phyloP scores from a whole-genome alignment of 2,329 filamentous ascomycete genomes.

The Celoporthe dispersa region DNA sequence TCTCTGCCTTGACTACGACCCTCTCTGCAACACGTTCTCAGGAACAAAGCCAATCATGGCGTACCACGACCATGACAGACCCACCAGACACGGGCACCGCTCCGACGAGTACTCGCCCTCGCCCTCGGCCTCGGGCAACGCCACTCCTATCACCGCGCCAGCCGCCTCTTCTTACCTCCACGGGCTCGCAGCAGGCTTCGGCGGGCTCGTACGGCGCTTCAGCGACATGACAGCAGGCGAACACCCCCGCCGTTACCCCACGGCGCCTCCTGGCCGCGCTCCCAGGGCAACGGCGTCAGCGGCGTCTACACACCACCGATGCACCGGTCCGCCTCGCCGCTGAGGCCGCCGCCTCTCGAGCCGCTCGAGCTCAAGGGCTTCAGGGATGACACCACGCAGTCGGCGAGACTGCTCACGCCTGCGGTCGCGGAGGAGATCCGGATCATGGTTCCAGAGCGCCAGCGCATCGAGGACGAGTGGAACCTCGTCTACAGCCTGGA shows the following conservation, averaged over 20 bases:
- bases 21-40: background rate
- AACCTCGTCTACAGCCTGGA: conserved; percentile 85
- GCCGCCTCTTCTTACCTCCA: conserved; percentile 37
- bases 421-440: conserved; percentile 91
- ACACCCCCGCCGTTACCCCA: conserved; percentile 20
- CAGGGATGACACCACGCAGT: conserved; percentile 59
- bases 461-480: conserved; percentile 90
- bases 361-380: conserved; percentile 75
- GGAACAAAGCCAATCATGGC: conserved; percentile 21
- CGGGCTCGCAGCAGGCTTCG: conserved; percentile 50
- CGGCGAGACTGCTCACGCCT: conserved; percentile 69
- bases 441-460: conserved; percentile 80
- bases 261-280: conserved; percentile 30
- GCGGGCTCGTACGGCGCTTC: conserved; percentile 71
- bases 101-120: conserved; percentile 29
- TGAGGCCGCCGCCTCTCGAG: conserved; percentile 86
- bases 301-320: conserved; percentile 63
- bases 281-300: conserved; percentile 52
- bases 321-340: conserved; percentile 71
- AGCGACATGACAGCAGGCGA: conserved; percentile 47
- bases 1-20: background rate
- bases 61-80: conserved; percentile 27
- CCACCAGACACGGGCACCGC: conserved; percentile 17
- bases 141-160: conserved; percentile 37
- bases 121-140: conserved; percentile 35